A percentile compares a stretch with the other conserved stretches of the same genome.
phyloP scores from a whole-genome alignment of 371 early-diverging fungal genomes.

The Mortierella sp. region DNA sequence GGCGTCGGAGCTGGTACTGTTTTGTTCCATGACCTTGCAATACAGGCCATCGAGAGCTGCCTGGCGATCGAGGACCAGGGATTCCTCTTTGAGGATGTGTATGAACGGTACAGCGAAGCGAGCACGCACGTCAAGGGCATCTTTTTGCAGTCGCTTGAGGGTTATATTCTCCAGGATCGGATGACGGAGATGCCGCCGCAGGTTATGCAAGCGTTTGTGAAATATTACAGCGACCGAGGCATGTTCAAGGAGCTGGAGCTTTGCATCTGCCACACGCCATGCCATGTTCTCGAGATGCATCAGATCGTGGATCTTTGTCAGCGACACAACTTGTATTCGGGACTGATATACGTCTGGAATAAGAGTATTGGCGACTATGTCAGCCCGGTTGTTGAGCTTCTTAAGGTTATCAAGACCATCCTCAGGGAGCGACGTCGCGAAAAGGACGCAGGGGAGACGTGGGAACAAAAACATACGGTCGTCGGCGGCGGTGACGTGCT shows the following conservation, averaged over 20 bases:
- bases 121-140: slow-evolving; percentile 59
- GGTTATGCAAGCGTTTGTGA: slow-evolving; percentile 77
- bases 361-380: slow-evolving; percentile 81
- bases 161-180: slow-evolving; percentile 70
- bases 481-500: background rate
- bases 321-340: slow-evolving; percentile 74
- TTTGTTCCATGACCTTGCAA: slow-evolving; percentile 66
- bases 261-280: slow-evolving; percentile 81
- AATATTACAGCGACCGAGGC: slow-evolving; percentile 65
- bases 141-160: slow-evolving; percentile 76
- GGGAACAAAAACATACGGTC: background rate
- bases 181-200: slow-evolving; percentile 72
- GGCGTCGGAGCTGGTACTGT: slow-evolving; percentile 60
- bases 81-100: slow-evolving; percentile 80
- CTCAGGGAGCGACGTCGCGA: slow-evolving; percentile 53
- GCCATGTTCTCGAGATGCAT: slow-evolving; percentile 79
- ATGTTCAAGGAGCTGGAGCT: slow-evolving; percentile 75
- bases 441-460: background rate
- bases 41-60: slow-evolving; percentile 74
- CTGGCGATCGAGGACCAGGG: slow-evolving; percentile 73
- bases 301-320: slow-evolving; percentile 75
- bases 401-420: slow-evolving; percentile 68
- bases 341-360: slow-evolving; percentile 85
- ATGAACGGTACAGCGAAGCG: slow-evolving; percentile 75
- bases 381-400: slow-evolving; percentile 81